Evolutionary conservation across 1,284 basidiomycete species (phyloP).

Genomic region (Ustilago shanxiensis): DNA sequence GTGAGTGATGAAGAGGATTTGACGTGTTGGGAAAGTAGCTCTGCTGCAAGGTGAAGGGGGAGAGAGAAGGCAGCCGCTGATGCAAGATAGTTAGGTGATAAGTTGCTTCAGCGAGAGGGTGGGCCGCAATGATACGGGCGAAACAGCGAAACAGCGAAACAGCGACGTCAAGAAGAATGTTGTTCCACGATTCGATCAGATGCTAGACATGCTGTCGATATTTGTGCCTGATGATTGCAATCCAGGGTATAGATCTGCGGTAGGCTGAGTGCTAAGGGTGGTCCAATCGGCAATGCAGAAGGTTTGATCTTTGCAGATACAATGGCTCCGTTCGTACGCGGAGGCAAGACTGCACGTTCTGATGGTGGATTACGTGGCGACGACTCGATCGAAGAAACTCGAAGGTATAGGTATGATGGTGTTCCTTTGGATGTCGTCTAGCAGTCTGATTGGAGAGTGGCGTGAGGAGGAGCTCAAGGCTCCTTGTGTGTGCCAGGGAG

Average conservation of each 20-base stretch:
- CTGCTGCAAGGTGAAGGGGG: background rate
- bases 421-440: slow-evolving; percentile 1
- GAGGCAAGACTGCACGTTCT: background rate
- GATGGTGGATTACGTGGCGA: background rate
- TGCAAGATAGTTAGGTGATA: background rate
- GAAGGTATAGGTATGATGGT: slow-evolving; percentile 7
- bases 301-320: background rate
- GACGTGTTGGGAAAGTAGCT: background rate
- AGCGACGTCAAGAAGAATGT: background rate
- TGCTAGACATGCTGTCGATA: slow-evolving; percentile 7
- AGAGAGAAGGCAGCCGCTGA: slow-evolving; percentile 1
- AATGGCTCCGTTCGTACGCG: slow-evolving; percentile 2
- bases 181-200: background rate
- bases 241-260: too few species aligned
- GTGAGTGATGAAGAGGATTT: background rate
- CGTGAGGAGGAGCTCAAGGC: slow-evolving; percentile 2
- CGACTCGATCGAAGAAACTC: slow-evolving; percentile 8
- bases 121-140: background rate
- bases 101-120: background rate
- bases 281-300: slow-evolving; percentile 7
- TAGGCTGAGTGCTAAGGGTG: background rate
- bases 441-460: slow-evolving; percentile 6
- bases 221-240: background rate
- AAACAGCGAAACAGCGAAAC: background rate
- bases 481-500: too few species aligned